phyloP scores from a whole-genome alignment of 2,329 filamentous ascomycete species.

The Nemania serpens region DNA sequence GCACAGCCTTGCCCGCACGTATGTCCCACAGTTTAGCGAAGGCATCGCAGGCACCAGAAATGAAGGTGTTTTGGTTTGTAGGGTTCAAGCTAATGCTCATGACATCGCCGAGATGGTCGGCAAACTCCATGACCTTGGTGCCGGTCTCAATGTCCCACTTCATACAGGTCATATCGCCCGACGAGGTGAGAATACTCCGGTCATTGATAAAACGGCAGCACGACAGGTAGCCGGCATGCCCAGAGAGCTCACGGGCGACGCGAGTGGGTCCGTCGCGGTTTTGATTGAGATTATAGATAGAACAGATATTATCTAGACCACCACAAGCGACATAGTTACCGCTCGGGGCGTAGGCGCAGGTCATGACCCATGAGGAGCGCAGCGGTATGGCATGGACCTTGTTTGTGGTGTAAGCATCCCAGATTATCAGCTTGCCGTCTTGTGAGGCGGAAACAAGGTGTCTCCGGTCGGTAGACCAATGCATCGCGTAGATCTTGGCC shows the following conservation, averaged over 20 bases:
- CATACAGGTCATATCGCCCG: slow-evolving; percentile 99
- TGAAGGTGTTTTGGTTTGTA: slow-evolving; percentile 98
- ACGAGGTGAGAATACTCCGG: slow-evolving; percentile 95
- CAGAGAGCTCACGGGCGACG: slow-evolving; percentile 92
- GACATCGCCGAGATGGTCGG: slow-evolving; percentile 96
- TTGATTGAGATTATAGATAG: slow-evolving; percentile 98
- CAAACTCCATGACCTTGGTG: slow-evolving; percentile 96
- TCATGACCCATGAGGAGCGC: slow-evolving; percentile 99
- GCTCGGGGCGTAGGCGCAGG: slow-evolving; percentile 96
- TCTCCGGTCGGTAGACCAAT: slow-evolving; percentile 98
- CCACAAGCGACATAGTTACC: slow-evolving; percentile 98
- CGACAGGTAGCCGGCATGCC: slow-evolving; percentile 94
- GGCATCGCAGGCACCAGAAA: slow-evolving; percentile 97
- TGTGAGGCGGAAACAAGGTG: slow-evolving; percentile 98
- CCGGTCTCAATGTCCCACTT: slow-evolving; percentile 99
- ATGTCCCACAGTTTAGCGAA: slow-evolving; percentile 99
- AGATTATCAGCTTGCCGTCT: slow-evolving; percentile 99
- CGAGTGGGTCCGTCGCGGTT: slow-evolving; percentile 94
- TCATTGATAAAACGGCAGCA: slow-evolving; percentile 99
- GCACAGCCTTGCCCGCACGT: slow-evolving; percentile 94
- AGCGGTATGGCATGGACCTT: slow-evolving; percentile 98
- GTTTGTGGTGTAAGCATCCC: slow-evolving; percentile 99
- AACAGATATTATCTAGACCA: slow-evolving; percentile 99
- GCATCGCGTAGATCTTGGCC: slow-evolving; percentile 99
- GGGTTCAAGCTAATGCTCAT: slow-evolving; percentile 99